Percentiles rank a stretch among this genome's conserved stretches.
These are phyloP conservation scores for Penicillium thymicola DNA, from an alignment of 2,329 filamentous ascomycete species.

Conservation along the genomic window DNA sequence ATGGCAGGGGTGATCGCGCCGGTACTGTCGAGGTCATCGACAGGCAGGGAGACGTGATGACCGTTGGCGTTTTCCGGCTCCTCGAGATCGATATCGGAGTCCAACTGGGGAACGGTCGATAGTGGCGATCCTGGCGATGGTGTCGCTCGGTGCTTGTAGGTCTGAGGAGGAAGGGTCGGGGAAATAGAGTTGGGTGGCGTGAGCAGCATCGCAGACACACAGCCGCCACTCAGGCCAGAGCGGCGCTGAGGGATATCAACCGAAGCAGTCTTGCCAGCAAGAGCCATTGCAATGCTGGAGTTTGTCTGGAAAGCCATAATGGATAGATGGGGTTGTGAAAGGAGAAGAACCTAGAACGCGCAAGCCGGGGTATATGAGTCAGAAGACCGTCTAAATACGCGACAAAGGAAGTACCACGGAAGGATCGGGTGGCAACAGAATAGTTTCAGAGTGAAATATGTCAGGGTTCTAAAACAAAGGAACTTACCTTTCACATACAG, in stretches of 20 bases:
- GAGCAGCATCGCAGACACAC: conserved; percentile 56
- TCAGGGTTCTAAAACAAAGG: neutral
- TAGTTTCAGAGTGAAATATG: neutral
- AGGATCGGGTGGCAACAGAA: conserved; percentile 15
- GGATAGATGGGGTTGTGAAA: conserved; percentile 14
- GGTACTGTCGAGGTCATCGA: conserved; percentile 61
- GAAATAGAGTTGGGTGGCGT: conserved; percentile 96
- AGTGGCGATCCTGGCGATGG: conserved; percentile 40
- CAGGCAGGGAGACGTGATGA: conserved; percentile 41
- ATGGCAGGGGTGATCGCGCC: conserved; percentile 81
- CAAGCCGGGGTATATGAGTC: conserved; percentile 22
- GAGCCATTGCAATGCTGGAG: conserved; percentile 50
- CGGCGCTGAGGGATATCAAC: conserved; percentile 49
- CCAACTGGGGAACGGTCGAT: conserved; percentile 55
- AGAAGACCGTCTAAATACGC: conserved; percentile 18
- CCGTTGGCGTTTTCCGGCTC: conserved; percentile 56
- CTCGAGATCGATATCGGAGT: conserved; percentile 84
- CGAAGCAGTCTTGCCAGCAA: conserved; percentile 50
- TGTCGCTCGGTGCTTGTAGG: conserved; percentile 62
- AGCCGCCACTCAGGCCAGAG: conserved; percentile 29
- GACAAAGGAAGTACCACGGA: conserved; percentile 18
- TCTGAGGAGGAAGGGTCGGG: conserved; percentile 77
- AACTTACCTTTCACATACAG: conserved; percentile 22
- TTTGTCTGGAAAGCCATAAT: conserved; percentile 45
- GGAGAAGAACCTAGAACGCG: conserved; percentile 5